Conservation (phyloP, 1,139 yeast genomes). For the Lodderomyces theae region DNA sequence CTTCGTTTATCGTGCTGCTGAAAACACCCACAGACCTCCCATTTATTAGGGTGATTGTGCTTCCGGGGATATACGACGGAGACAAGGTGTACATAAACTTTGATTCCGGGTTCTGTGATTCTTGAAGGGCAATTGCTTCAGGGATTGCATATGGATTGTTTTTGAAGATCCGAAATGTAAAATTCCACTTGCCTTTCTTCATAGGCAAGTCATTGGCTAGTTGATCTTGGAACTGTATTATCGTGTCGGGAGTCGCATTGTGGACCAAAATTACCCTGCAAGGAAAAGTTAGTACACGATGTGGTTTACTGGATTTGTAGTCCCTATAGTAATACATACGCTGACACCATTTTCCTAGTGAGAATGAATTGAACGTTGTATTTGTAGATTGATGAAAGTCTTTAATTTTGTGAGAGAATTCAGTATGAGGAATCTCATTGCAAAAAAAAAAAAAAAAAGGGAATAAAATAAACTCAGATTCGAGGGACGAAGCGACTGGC, state of each 20-base stretch:
- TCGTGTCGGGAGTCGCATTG: slow-evolving; percentile 61
- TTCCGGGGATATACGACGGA: slow-evolving; percentile 52
- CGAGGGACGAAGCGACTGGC: too few relatives aligned
- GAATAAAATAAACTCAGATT: too few relatives aligned
- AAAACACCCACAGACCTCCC: slow-evolving; percentile 46
- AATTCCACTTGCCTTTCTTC: slow-evolving; percentile 59
- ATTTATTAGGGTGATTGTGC: slow-evolving; percentile 54
- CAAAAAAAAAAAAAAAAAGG: too few relatives aligned
- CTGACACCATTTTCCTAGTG: slow-evolving; percentile 32
- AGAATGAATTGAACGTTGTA: too few relatives aligned
- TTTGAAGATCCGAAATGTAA: slow-evolving; percentile 61
- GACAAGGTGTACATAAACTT: slow-evolving; percentile 56
- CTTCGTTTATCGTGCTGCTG: slow-evolving; percentile 38
- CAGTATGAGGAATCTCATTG: slow-evolving; percentile 2
- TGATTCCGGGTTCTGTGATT: slow-evolving; percentile 35
- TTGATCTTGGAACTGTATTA: slow-evolving; percentile 64
- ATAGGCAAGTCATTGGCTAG: slow-evolving; percentile 63
- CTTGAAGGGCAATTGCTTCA: slow-evolving; percentile 29
- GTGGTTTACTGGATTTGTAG: too few relatives aligned
- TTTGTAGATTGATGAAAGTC: too few relatives aligned
- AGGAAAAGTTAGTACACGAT: not conserved
- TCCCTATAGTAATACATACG: slow-evolving; percentile 22
- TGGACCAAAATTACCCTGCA: slow-evolving; percentile 50
- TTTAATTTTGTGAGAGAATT: too few relatives aligned
- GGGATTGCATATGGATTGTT: slow-evolving; percentile 56